These are phyloP conservation scores for Geotrichum armillariae DNA, from an alignment of 1,139 yeast species.

Conservation along the genomic window DNA sequence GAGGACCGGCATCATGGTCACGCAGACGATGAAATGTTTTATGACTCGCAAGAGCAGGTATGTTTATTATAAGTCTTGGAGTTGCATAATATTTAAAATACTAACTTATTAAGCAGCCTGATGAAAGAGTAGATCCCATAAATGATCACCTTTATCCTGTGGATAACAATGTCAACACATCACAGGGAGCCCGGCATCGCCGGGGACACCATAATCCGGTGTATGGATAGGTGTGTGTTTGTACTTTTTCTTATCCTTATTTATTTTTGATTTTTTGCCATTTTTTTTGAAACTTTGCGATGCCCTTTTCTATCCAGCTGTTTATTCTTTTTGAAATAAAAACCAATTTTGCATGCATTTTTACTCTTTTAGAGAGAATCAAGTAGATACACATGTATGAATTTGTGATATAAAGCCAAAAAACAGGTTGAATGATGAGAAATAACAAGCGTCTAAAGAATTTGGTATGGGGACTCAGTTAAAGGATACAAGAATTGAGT, in stretches of 20 bases:
- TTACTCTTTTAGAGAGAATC: too few species aligned
- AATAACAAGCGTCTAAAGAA: background rate
- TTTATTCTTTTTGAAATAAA: too few species aligned
- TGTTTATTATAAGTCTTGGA: conserved; percentile 3
- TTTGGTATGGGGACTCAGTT: conserved; percentile 16
- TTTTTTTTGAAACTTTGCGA: too few species aligned
- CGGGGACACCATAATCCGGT: conserved; percentile 26
- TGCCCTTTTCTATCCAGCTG: background rate
- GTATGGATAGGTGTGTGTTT: conserved; percentile 25
- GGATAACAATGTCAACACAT: conserved; percentile 3
- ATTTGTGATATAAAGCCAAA: background rate
- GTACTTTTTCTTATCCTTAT: too few species aligned
- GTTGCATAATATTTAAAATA: too few species aligned
- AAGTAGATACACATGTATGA: background rate
- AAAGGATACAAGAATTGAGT: conserved; percentile 18
- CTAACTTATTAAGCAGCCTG: conserved; percentile 8
- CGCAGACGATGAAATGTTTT: conserved; percentile 18
- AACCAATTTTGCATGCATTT: background rate
- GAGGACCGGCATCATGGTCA: conserved; percentile 2
- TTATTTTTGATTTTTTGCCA: background rate
- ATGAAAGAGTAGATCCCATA: conserved; percentile 14
- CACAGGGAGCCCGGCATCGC: conserved; percentile 19
- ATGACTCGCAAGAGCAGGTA: conserved; percentile 19
- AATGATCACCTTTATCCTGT: conserved; percentile 12
- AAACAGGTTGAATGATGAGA: background rate